Evolutionary conservation across 768 basidiomycete species (phyloP), one percentile per base, ranked within the genome.

Genomic region (Chlorophyllum brunneum): DNA sequence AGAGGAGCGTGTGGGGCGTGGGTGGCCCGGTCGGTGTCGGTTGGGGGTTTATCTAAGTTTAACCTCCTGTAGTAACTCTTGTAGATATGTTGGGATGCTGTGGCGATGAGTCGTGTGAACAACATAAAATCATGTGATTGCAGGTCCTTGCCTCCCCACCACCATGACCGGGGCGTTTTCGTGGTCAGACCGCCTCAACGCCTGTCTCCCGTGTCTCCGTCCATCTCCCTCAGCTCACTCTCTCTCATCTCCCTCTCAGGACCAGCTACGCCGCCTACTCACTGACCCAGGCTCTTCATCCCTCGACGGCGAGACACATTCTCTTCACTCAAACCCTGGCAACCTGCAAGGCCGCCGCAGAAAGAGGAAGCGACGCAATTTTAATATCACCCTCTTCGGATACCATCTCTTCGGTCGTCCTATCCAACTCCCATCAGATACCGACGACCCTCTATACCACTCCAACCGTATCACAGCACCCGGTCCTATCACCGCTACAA

Each of bases 371-470:
- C 64, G 70, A 60, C 53, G 47, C 24, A 61, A 68, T 55, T 55
- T 66, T 56, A 65, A 67, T 22, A 79, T 87, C 58, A 78, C 75
- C 7, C 60, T 89, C 6, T 87, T 87, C 54, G 87, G 86, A 5
- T 86, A 70, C 56, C 71, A 83, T 46, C 71, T 87, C 2, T 87
- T 89, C 56, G 87, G 86, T n/a, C 72, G 73, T 18, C 55, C 81
- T 40, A 80, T 88, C 44, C 77, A 80, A 38, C 73, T 86, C n/a
- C 72, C 78, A 0, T 80, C 79, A n/a, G 83, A 83, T 8, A 75
- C 72, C 9, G 71, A 77, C 11, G 72, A 69, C 48, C 58, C 62
- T 1, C 41, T 66, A 20, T 63, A 67, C n/a, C 9, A 2, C 13
- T 16, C 26, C 29, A 40, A 20, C 48, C 29, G 42, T 38, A 49